Evolutionary conservation across 495 filamentous ascomycete species (phyloP), one percentile per base, ranked within the genome.

Genomic region (Echria macrotheca): DNA sequence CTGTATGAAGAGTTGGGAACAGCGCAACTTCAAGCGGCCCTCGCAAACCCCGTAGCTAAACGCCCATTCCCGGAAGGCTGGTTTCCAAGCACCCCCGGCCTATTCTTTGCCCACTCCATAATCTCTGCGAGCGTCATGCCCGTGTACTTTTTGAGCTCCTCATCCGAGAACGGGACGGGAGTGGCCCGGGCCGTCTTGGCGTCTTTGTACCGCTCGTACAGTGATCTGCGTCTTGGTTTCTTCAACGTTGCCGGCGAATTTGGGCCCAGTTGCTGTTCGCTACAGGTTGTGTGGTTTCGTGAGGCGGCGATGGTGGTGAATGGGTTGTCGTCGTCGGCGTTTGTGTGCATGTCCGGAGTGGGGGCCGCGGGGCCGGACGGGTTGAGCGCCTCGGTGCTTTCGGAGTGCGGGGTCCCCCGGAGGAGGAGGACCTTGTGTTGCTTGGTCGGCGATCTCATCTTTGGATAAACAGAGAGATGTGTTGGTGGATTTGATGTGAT

Each of bases 351-450:
- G n/a, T n/a, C n/a, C n/a, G n/a, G n/a, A n/a, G n/a, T n/a, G n/a
- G n/a, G n/a, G n/a, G n/a, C n/a, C n/a, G n/a, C n/a, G n/a, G n/a
- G n/a, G n/a, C n/a, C n/a, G n/a, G n/a, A n/a, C n/a, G 38, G 38
- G 38, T 41, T 41, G 38, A 41, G 38, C 9, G 38, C 38, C 14
- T 41, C 38, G 18, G 38, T 41, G 38, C 38, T 41, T n/a, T 41
- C 38, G 38, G 38, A 41, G 3, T 41, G 19, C 19, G 38, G 28
- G 28, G 28, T n/a, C n/a, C n/a, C n/a, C n/a, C n/a, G 35, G n/a
- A 37, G 10, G 35, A 2, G 5, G 35, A 17, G n/a, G 12, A 12
- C 12, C 21, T 14, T 37, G 5, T 14, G 7, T 17, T 17, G 5
- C 35, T 18, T 37, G 35, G 35, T n/a, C 21, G 35, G n/a, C n/a